Evolutionary conservation across 495 filamentous ascomycete genomes (phyloP), one percentile per base, ranked within the genome.

Genomic region (Penicillium longicatenatum): DNA sequence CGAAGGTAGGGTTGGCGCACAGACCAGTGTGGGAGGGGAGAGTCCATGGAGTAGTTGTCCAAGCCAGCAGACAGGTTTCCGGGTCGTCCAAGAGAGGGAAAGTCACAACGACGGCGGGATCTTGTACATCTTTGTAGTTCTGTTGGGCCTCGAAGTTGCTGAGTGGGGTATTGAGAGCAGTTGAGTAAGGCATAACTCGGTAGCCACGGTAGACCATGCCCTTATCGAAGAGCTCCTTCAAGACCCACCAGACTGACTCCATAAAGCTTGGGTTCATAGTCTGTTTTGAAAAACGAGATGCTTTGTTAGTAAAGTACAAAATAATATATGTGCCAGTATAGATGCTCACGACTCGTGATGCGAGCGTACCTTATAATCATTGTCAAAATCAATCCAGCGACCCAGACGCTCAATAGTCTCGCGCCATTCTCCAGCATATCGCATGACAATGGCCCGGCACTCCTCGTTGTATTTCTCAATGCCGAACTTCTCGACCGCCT

Each of bases 361-460:
- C 8, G 22, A 43, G 52, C 64, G 17, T 55, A 88, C 88, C 86
- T 97, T 97, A 80, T 97, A 97, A 67, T 97, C 92, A 66, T 96
- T 94, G 73, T 98, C 95, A 58, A 98, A 97, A 75, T 98, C 95
- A 64, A 98, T 92, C 94, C 95, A 98, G 53, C 95, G 89, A 45
- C 95, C 94, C 26, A 98, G 75, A 44, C 94, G 75, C 55, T 96
- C 91, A 57, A 98, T 90, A 17, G 91, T 96, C 58, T 88, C 75
- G 54, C 91, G 83, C 95, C 94, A 98, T 74, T 98, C 94, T 9
- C 81, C 75, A 21, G 91, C 85, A 70, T 87, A 98, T 62, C 90
- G 84, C 92, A 98, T 96, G 58, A 98, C 94, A 73, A 98, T 97
- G 47, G 89, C 86, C 52, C 87, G 83, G 71, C 94, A 98, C 75